Evolutionary conservation across 2,329 filamentous ascomycete genomes (phyloP), one percentile per base, ranked within the genome.

Genomic region (Stenocarpella maydis): DNA sequence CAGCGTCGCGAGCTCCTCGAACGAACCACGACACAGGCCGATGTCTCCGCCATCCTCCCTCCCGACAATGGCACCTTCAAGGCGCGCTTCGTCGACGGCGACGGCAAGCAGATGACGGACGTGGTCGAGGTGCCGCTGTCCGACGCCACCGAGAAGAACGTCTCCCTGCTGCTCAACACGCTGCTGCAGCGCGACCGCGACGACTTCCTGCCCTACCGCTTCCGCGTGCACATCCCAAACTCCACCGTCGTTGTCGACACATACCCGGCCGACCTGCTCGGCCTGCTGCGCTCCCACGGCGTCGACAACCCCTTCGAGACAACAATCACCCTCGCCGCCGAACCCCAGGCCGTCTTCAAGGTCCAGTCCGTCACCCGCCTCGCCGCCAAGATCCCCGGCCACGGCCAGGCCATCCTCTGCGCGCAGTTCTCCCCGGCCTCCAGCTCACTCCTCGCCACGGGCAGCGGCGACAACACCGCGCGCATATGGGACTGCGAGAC

Each of bases 401-500:
- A 99, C 80, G 95, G 94, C 47, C 92, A 97, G 79, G 91, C 95
- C 3, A 98, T 98, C 74, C 85, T 98, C 26, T 88, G 92, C 37
- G 91, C 92, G 2, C 90, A 95, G 47, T 98, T 98, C 80, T 96
- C 92, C 0, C 95, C 95, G 0, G 87, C 88, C 45, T 90, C 88
- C 8, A 95, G 92, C 31, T 89, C 90, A 14, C 87, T 91, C 69
- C 87, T 98, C 79, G 95, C 94, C 0, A 97, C 93, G 1, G 96
- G 95, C 0, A 94, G 92, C 71, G 96, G 96, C 55, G 96, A 99
- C 77, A 92, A 92, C 74, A 98, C 95, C 1, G 95, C 95, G 0
- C 85, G 95, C 68, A 91, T 98, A 82, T 98, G 94, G 94, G 95
- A 99, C 76, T 95, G 94, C 60, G 93, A 98, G 76, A 98, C 94